Evolutionary conservation across 331 rosid genomes (phyloP).

Genomic region (Acacia pycnantha): DNA sequence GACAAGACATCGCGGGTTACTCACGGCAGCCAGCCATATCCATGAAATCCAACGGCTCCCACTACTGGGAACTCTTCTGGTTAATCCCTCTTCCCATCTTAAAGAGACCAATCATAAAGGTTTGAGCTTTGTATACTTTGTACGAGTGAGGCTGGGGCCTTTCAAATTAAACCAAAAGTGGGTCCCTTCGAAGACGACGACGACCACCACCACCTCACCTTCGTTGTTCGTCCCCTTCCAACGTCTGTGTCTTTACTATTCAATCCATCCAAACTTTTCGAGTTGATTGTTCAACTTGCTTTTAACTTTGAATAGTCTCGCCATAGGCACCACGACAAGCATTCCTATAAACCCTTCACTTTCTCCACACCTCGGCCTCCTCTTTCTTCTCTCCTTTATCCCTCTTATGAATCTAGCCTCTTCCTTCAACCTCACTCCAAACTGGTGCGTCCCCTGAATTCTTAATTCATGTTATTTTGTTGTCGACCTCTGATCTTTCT

Average conservation of each 20-base stretch:
- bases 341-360: not conserved
- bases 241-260: constrained; percentile 12
- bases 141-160: not conserved
- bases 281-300: constrained; percentile 36
- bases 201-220: constrained; percentile 1
- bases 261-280: constrained; percentile 24
- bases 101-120: not conserved
- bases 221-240: not conserved
- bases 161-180: not conserved
- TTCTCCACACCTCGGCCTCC: not conserved
- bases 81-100: constrained; percentile 28
- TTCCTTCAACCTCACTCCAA: constrained; percentile 15
- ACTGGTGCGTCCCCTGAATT: constrained; percentile 22
- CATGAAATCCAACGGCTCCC: not conserved
- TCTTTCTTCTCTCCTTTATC: not conserved
- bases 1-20: not conserved
- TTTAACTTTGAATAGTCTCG: constrained; percentile 12
- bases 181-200: constrained; percentile 33
- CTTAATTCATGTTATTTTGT: not conserved
- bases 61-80: not conserved
- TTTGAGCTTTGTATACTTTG: not conserved
- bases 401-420: not conserved
- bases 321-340: not conserved
- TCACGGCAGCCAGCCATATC: not conserved
- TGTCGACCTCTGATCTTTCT: not conserved